phyloP scores from a whole-genome alignment of 2,329 filamentous ascomycete genomes.

The Cercospora sp. region DNA sequence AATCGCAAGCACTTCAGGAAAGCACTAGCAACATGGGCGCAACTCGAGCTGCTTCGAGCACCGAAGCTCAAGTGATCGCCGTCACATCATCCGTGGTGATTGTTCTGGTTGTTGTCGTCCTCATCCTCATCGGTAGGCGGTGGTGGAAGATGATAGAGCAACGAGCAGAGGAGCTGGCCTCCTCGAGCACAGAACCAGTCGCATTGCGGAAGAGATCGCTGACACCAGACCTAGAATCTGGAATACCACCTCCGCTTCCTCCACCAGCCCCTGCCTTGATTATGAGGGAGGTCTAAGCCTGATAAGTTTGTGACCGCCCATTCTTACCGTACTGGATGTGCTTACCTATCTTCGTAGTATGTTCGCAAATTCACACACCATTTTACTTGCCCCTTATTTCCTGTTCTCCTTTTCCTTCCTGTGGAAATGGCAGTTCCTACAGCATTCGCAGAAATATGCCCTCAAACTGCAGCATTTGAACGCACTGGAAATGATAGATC shows the following conservation, averaged over 20 bases:
- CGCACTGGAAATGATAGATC: too few species aligned
- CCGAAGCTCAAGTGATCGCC: neutral
- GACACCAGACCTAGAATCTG: neutral
- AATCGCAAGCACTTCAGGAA: neutral
- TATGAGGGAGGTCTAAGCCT: neutral
- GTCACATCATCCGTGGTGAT: neutral
- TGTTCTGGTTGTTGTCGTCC: neutral
- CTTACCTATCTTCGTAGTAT: neutral
- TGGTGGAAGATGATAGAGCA: neutral
- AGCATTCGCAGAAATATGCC: neutral
- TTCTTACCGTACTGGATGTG: neutral
- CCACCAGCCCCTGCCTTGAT: neutral
- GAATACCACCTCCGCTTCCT: neutral
- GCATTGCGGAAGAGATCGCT: neutral
- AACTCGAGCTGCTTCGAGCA: constrained; percentile 2
- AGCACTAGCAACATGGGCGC: neutral
- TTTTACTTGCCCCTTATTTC: too few species aligned
- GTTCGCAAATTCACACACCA: neutral
- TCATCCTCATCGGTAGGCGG: neutral
- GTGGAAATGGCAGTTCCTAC: neutral
- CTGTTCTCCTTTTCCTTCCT: too few species aligned
- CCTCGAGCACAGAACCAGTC: neutral
- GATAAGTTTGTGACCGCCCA: neutral
- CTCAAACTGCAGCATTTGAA: too few species aligned
- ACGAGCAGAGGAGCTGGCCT: neutral